These are phyloP conservation scores for Biancaea sappan DNA, from an alignment of 306 rosid genomes.

Conservation along the genomic window DNA sequence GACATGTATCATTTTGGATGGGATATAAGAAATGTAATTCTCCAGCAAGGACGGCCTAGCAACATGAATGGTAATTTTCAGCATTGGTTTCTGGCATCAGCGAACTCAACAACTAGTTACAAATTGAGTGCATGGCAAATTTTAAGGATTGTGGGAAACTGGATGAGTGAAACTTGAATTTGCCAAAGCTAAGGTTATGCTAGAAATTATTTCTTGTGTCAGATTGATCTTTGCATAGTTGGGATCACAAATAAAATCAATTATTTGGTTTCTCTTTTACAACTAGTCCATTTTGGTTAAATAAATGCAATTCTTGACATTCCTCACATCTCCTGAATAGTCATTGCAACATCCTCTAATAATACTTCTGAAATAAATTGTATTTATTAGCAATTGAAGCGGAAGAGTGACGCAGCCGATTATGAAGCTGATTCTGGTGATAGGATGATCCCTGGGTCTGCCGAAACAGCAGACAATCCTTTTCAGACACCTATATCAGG, in stretches of 20 bases:
- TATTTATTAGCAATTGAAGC: constrained; percentile 64
- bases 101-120: neutral
- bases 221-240: neutral
- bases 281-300: neutral
- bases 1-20: too few relatives aligned
- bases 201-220: neutral
- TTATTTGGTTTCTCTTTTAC: neutral
- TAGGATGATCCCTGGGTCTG: constrained; percentile 51
- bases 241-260: neutral
- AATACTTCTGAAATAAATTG: constrained; percentile 19
- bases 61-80: too few relatives aligned
- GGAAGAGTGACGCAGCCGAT: constrained; percentile 66
- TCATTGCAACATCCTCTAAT: constrained; percentile 1
- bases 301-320: constrained; percentile 1
- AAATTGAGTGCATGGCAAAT: neutral
- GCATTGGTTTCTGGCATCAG: neutral
- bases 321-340: constrained; percentile 22
- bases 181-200: neutral
- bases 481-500: constrained; percentile 72
- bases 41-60: neutral
- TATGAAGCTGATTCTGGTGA: constrained; percentile 70
- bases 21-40: too few relatives aligned
- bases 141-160: neutral
- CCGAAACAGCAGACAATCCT: constrained; percentile 53
- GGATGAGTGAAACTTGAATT: neutral